Percentiles rank a stretch among this genome's conserved stretches.
Conservation (phyloP, 2,329 filamentous ascomycete species). For the Paecilomyces fulvus region DNA sequence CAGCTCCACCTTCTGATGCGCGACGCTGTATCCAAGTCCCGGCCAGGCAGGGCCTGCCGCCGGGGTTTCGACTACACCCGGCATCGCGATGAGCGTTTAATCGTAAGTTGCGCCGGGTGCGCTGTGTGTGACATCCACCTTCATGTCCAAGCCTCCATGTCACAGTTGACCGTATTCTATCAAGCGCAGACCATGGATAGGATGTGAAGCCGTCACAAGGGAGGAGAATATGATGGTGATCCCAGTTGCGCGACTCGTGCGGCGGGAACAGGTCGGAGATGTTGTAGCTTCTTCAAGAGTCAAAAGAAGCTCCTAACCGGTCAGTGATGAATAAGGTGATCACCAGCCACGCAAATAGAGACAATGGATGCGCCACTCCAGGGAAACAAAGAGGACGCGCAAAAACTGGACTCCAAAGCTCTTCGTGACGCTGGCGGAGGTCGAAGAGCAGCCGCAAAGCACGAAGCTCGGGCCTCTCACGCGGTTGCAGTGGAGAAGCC, state of each 20-base stretch:
- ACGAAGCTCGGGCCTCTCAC: not conserved
- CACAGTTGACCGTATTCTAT: not conserved
- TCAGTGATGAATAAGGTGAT: not conserved
- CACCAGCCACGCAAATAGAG: not conserved
- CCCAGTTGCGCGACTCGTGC: not conserved
- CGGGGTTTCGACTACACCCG: constrained; percentile 30
- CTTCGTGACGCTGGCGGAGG: not conserved
- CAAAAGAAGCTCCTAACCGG: not conserved
- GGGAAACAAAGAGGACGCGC: not conserved
- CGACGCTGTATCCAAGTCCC: constrained; percentile 47
- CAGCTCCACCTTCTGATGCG: constrained; percentile 80
- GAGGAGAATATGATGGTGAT: not conserved
- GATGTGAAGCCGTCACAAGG: not conserved
- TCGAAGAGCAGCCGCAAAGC: not conserved
- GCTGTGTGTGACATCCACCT: constrained; percentile 26
- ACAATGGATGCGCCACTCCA: not conserved
- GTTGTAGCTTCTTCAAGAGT: not conserved
- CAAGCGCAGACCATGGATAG: not conserved
- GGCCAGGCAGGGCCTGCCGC: constrained; percentile 18
- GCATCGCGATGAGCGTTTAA: constrained; percentile 30
- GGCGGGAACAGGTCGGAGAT: not conserved
- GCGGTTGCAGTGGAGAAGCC: not conserved
- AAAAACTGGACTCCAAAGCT: too few species aligned
- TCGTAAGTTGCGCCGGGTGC: constrained; percentile 29
- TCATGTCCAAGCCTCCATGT: constrained; percentile 25